Evolutionary conservation across 1,139 yeast species (phyloP).

Genomic region (Lodderomyces orthopsilosis): DNA sequence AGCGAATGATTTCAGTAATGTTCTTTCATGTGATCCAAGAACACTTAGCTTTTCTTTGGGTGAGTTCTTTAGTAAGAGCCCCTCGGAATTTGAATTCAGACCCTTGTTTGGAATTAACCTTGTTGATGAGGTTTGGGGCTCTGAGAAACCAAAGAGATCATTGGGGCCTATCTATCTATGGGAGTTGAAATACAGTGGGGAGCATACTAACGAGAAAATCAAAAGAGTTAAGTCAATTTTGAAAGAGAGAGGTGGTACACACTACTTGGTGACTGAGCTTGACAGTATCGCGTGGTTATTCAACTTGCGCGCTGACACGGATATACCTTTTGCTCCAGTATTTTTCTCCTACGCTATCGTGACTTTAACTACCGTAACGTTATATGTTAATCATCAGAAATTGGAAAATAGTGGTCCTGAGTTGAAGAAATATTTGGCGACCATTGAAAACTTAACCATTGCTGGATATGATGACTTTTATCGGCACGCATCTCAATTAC

Average conservation of each 20-base stretch:
- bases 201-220: constrained; percentile 33
- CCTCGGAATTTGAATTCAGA: constrained; percentile 24
- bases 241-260: constrained; percentile 21
- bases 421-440: constrained; percentile 25
- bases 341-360: constrained; percentile 48
- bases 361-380: constrained; percentile 23
- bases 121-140: constrained; percentile 42
- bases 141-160: constrained; percentile 38
- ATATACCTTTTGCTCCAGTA: constrained; percentile 48
- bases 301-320: constrained; percentile 45
- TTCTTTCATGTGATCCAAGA: constrained; percentile 42
- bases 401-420: constrained; percentile 18
- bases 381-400: constrained; percentile 41
- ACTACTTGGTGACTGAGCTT: constrained; percentile 40
- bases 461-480: constrained; percentile 33
- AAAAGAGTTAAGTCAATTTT: constrained; percentile 26
- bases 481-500: constrained; percentile 25
- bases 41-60: constrained; percentile 34
- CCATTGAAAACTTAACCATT: constrained; percentile 28
- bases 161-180: constrained; percentile 38
- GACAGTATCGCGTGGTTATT: constrained; percentile 59
- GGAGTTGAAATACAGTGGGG: constrained; percentile 44
- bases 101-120: constrained; percentile 34
- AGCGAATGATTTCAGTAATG: constrained; percentile 30
- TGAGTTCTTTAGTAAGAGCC: constrained; percentile 29